Evolutionary conservation across 2,329 filamentous ascomycete genomes (phyloP).

Genomic region (Alternaria metachromatica): DNA sequence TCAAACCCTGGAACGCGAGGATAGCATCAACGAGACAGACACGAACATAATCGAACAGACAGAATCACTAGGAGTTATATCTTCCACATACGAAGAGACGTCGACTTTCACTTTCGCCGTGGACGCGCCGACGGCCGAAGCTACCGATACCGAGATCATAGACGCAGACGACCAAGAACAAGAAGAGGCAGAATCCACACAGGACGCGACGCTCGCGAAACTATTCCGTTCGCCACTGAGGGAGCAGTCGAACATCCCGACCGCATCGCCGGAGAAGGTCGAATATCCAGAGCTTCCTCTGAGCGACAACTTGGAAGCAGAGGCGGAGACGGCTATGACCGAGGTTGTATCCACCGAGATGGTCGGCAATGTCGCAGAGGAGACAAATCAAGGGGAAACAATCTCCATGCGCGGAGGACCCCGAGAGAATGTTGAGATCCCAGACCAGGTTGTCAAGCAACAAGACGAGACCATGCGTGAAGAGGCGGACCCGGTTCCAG

Average conservation of each 20-base stretch:
- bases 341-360: background rate
- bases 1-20: conserved; percentile 21
- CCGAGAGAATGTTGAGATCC: background rate
- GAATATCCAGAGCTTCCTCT: conserved; percentile 26
- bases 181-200: conserved; percentile 4
- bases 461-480: background rate
- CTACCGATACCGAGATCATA: conserved; percentile 13
- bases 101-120: conserved; percentile 28
- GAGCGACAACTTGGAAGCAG: background rate
- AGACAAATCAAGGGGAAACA: background rate
- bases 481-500: background rate
- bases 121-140: conserved; percentile 16
- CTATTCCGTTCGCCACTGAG: conserved; percentile 36
- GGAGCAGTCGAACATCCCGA: background rate
- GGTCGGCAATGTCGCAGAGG: background rate
- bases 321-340: background rate
- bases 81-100: conserved; percentile 9
- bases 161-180: background rate
- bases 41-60: background rate
- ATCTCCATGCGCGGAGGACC: background rate
- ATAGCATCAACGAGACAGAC: conserved; percentile 15
- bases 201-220: conserved; percentile 28
- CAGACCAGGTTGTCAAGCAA: background rate
- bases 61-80: background rate
- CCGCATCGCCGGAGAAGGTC: conserved; percentile 16